Evolutionary conservation across 1,284 basidiomycete genomes (phyloP).

Genomic region (Singerocomus inundabilis): DNA sequence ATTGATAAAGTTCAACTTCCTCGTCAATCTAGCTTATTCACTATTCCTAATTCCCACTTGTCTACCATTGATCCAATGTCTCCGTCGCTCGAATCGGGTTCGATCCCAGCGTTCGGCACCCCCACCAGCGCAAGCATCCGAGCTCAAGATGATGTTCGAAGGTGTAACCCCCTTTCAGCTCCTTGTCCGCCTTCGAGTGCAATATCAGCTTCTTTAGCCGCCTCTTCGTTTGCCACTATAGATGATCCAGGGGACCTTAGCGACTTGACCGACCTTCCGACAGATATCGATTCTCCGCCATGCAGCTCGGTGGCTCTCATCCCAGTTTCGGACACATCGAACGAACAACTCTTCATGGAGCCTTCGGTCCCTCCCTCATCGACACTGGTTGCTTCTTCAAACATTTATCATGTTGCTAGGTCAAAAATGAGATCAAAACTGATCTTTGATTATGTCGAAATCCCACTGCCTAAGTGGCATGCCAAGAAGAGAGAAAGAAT

Average conservation of each 20-base stretch:
- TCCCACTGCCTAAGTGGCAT: constrained; percentile 16
- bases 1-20: background rate
- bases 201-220: background rate
- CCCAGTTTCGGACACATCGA: background rate
- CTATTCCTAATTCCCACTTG: background rate
- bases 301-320: background rate
- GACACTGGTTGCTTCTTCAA: background rate
- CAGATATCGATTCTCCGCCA: constrained; percentile 20
- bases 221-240: background rate
- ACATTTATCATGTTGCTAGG: background rate
- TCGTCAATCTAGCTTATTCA: background rate
- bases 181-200: background rate
- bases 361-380: background rate
- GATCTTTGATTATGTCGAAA: constrained; percentile 28
- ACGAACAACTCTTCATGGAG: background rate
- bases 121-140: background rate
- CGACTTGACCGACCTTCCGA: constrained; percentile 30
- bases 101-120: background rate
- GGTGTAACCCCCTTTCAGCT: background rate
- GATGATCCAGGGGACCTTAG: constrained; percentile 24
- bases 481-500: background rate
- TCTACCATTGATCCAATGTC: constrained; percentile 1
- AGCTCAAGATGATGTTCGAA: background rate
- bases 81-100: background rate
- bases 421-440: constrained; percentile 14